Evolutionary conservation across 768 basidiomycete species (phyloP), one percentile per base, ranked within the genome.

Genomic region (Leccinum truebloodii): DNA sequence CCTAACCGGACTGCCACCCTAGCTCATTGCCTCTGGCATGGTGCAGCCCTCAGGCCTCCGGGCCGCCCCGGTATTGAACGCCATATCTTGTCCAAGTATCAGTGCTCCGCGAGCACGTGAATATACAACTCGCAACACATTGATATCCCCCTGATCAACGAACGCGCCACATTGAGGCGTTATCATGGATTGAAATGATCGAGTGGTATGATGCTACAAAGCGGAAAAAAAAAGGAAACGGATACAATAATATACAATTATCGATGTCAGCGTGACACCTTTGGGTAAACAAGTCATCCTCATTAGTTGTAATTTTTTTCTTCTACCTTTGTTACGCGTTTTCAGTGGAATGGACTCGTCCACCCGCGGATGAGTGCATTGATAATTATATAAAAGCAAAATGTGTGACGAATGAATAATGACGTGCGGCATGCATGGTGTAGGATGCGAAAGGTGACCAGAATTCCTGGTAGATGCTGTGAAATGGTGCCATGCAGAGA

Each of bases 151-250:
- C 4, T 32, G 32, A 32, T 32, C 32, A 32, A 32, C 32, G 32
- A 32, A 32, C 32, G 10, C 32, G 9, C 32, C 10, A 32, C 32
- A 32, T 32, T 32, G 32, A 32, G 32, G 32, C 32, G 32, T 32
- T 32, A 32, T 32, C 32, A 32, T 32, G 1, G 34, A 35, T 35
- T 35, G 34, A n/a, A 16, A 44, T n/a, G 8, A 48, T 24, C 3
- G 22, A 13, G 46, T n/a, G n/a, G n/a, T n/a, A 62, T 59, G 57
- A 57, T 63, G 56, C 57, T 65, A 46, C 55, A 44, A 30, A 51
- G 34, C n/a, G 9, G 20, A 44, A 44, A n/a, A n/a, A 9, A 13
- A 13, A 16, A 8, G n/a, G n/a, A 41, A 41, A n/a, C 0, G 4
- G 10, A 44, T 4, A 44, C n/a, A 44, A 44, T 44, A 44, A 4